Evolutionary conservation across 495 filamentous ascomycete genomes (phyloP), one percentile per base, ranked within the genome.

Genomic region (Entonaema liquescens): DNA sequence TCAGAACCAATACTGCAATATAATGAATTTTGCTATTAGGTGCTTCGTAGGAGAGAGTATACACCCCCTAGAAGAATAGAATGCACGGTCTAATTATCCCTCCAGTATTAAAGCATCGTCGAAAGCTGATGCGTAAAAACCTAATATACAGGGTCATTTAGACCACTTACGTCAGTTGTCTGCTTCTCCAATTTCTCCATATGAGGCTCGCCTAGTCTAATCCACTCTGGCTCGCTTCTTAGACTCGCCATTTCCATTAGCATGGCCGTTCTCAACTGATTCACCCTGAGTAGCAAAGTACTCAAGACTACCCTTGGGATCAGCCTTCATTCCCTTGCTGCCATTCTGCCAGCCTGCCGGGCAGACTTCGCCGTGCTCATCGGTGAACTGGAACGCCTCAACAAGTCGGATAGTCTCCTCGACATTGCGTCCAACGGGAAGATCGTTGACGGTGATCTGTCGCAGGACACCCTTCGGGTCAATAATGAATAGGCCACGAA

Each of bases 361-460:
- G 75, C 84, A 87, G 65, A 85, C 85, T 75, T 89, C 87, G 59
- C 86, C 86, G 60, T 84, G 85, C 77, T 89, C 83, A 62, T 88
- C 86, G 65, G 84, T 87, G 78, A 88, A 88, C 72, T 86, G 81
- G 78, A 89, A 87, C 15, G 86, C 86, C 71, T 89, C 82, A 63
- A 89, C 77, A 33, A 88, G 81, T 58, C 86, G 87, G 61, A 87
- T 80, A 15, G 83, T 82, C 74, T 89, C 86, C 72, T 88, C 84
- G 40, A 88, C 86, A 36, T 82, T 80, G 70, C 86, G 86, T 52
- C 86, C 86, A 60, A 88, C 87, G 38, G 85, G 84, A 8, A 86
- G 78, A 68, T 89, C 86, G 78, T 88, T 87, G 78, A 88, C 80
- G 61, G 86, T 87, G 68, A 88, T 87, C 83, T 87, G 83, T 42